Base-by-base conservation (phyloP, 345 rosid species). In the Eucalyptus regnans region DNA sequence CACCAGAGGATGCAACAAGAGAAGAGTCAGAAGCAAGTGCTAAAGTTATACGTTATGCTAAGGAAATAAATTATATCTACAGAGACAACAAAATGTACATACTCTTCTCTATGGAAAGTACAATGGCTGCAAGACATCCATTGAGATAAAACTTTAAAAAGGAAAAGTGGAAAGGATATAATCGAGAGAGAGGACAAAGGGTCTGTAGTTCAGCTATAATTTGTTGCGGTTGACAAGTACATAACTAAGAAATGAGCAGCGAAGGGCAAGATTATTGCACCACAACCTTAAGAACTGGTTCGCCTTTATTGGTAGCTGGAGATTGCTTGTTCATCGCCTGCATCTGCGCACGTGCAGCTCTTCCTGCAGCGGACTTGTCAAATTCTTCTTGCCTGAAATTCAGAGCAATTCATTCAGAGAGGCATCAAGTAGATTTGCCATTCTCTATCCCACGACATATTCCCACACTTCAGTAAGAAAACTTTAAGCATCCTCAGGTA, bases 311-410 rank as follows among this genome's bases (percentile, higher is more conserved):
- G 54, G 96, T 33, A 89, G 93, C 94, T 50, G 95, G 93, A 51
- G 98, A 91, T 89, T 96, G 98, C 90, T 97, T 96, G 23, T 98
- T 96, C 96, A 94, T 93, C 33, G 90, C 95, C 87, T 96, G 93
- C 33, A 93, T 46, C 86, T 96, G 98, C 51, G 98, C 98, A 41
- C 94, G 94, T 5, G 99, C 99, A 87, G 99, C 99, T 91, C 94
- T 96, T 89, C 99, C 99, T 3, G 94, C 96, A 44, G 99, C 98
- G 48, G 99, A 97, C 88, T 96, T 96, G 48, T 97, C 96, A 86
- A 96, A 96, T 76, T 96, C 89, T 89, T 94, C 99, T 91, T 96
- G 96, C 92, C 99, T 97, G 98, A 88, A 89, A 49, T 46, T 80
- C 25, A 8, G 81, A 23, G 50, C 68, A 12, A 62, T 49, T 60